Evolutionary conservation across 352 stramenopile genomes (phyloP).

Genomic region (Phytophthora pseudosyringae): DNA sequence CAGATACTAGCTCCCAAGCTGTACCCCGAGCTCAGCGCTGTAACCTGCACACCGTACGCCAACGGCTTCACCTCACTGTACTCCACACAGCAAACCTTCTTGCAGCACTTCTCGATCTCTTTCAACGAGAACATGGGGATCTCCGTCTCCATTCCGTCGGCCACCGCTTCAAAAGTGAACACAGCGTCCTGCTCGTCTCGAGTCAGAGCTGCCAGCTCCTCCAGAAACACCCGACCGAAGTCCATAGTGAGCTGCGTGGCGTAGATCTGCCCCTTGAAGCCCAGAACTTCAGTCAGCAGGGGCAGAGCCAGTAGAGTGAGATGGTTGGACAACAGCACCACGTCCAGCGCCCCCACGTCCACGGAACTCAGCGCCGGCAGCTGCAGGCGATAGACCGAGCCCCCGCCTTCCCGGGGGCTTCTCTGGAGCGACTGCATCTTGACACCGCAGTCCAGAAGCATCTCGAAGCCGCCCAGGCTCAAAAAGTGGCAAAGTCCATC

Average conservation of each 20-base stretch:
- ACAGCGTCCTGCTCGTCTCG: slow-evolving; percentile 23
- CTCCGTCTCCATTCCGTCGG: slow-evolving; percentile 28
- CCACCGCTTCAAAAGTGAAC: slow-evolving; percentile 37
- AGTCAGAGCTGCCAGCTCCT: slow-evolving; percentile 56
- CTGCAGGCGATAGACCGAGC: slow-evolving; percentile 32
- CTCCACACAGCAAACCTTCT: slow-evolving; percentile 62
- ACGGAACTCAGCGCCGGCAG: slow-evolving; percentile 51
- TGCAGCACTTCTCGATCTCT: slow-evolving; percentile 55
- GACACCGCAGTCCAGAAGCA: slow-evolving; percentile 83
- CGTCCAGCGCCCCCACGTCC: slow-evolving; percentile 71
- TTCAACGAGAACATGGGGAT: slow-evolving; percentile 47
- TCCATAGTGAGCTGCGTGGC: slow-evolving; percentile 74
- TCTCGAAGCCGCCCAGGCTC: slow-evolving; percentile 76
- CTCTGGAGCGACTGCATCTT: slow-evolving; percentile 23
- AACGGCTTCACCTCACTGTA: slow-evolving; percentile 63
- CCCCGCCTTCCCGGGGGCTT: neutral
- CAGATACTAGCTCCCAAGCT: slow-evolving; percentile 75
- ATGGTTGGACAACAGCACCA: slow-evolving; percentile 80
- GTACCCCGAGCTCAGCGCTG: slow-evolving; percentile 76
- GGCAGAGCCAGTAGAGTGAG: slow-evolving; percentile 72
- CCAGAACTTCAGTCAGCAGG: slow-evolving; percentile 73
- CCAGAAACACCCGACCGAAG: slow-evolving; percentile 73
- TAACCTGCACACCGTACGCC: slow-evolving; percentile 75
- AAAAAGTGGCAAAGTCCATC: slow-evolving; percentile 84
- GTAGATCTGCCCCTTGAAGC: slow-evolving; percentile 78